Evolutionary conservation across 2,329 filamentous ascomycete species (phyloP), one percentile per base, ranked within the genome.

Genomic region (Capronia coronata): DNA sequence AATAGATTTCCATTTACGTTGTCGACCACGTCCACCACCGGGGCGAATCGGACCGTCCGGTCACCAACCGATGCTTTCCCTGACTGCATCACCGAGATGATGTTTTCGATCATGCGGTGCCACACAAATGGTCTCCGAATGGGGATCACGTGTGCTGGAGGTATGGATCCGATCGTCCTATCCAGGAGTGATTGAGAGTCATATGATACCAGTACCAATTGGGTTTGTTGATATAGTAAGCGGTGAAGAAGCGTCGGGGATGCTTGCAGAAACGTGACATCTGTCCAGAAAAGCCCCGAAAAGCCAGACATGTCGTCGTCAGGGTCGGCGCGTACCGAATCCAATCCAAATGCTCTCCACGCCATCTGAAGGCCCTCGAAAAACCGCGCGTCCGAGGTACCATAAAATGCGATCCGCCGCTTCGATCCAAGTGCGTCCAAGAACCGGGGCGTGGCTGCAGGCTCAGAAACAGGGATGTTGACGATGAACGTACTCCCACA

Each of bases 271-370:
- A 55, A 58, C 23, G 45, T 22, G 16, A 60, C 19, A 41, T 62
- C 61, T 8, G 52, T 56, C 62, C 63, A 64, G 9, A 64, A 48
- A 44, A 59, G 62, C 21, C 60, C 61, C 50, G 52, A 63, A 23
- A 49, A 50, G 11, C 38, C 47, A 29, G 52, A 51, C 19, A 63
- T 52, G 14, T 60, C 53, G n/a, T 45, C 49, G 18, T 54, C 37
- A 14, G 52, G 48, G 16, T 53, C 48, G 11, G 53, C 57, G 18
- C 51, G 40, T 10, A 55, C 40, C 23, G 57, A 48, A 6, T 61
- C 53, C 23, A 60, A 55, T 8, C 58, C 59, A 38, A 56, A 63
- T 9, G 43, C 49, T 19, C 48, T 49, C 62, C 62, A 64, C 21
- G 63, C 60, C 30, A 48, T 51, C 23, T 49, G 43, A 6, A 64